These are phyloP conservation scores for Panicum miliaceum DNA, from an alignment of 176 grass and related monocot genomes.

Conservation along the genomic window DNA sequence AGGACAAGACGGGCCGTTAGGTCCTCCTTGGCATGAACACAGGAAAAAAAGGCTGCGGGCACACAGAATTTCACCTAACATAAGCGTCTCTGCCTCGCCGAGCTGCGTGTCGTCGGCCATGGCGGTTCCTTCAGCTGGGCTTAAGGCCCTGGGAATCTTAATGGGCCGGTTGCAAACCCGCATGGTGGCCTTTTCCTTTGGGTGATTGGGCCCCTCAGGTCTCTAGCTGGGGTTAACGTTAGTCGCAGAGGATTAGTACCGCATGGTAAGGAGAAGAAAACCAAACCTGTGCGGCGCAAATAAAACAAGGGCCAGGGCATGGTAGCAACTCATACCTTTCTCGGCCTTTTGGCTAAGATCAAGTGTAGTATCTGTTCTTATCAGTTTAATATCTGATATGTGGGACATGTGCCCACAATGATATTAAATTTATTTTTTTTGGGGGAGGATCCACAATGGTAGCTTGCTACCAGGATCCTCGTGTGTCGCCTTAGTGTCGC, in stretches of 20 bases:
- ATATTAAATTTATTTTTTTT: background rate
- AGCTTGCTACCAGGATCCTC: background rate
- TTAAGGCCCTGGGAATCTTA: too few species aligned
- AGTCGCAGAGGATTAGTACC: background rate
- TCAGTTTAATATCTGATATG: slow-evolving; percentile 79
- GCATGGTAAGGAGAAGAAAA: background rate
- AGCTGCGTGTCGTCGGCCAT: too few species aligned
- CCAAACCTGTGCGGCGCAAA: background rate
- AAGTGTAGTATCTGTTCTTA: slow-evolving; percentile 89
- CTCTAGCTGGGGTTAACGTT: too few species aligned
- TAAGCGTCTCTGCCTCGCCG: too few species aligned
- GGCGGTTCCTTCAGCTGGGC: background rate
- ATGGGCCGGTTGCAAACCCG: too few species aligned
- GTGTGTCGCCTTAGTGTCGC: background rate
- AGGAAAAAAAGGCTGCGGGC: background rate
- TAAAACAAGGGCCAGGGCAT: background rate
- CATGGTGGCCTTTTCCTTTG: too few species aligned
- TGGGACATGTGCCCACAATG: background rate
- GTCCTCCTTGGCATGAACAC: too few species aligned
- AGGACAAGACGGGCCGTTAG: background rate
- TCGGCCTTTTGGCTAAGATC: slow-evolving; percentile 75
- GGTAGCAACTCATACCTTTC: slow-evolving; percentile 48
- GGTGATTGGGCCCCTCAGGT: too few species aligned
- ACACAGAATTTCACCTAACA: background rate
- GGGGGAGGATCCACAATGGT: background rate